These are phyloP conservation scores for Yamadazyma ubonensis DNA, from an alignment of 805 yeast genomes.

Conservation along the genomic window DNA sequence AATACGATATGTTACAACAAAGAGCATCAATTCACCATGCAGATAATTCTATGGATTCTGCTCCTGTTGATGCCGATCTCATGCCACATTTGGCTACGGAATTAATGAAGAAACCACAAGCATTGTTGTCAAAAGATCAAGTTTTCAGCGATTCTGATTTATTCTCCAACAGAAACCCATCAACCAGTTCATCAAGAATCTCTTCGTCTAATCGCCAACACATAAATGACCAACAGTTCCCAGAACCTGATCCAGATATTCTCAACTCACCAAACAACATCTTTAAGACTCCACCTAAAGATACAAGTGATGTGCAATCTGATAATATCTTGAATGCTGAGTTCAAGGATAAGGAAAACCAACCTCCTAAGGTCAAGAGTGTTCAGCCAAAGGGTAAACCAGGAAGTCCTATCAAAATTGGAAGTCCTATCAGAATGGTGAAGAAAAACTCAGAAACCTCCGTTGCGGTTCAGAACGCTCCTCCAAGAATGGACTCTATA, in stretches of 20 bases:
- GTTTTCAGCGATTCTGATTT: constrained; percentile 26
- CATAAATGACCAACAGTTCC: constrained; percentile 20
- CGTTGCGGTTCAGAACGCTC: neutral
- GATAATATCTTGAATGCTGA: constrained; percentile 4
- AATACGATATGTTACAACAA: constrained; percentile 30
- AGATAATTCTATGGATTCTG: constrained; percentile 18
- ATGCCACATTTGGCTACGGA: constrained; percentile 42
- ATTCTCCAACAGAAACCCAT: constrained; percentile 5
- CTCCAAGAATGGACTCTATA: constrained; percentile 18
- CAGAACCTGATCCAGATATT: constrained; percentile 35
- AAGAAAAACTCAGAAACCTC: constrained; percentile 15
- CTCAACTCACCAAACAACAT: constrained; percentile 21
- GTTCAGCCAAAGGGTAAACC: constrained; percentile 10
- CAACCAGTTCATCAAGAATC: constrained; percentile 5
- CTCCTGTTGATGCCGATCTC: constrained; percentile 8
- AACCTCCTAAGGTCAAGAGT: constrained; percentile 2
- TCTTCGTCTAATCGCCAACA: constrained; percentile 16
- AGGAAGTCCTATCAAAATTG: constrained; percentile 35
- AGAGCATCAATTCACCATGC: constrained; percentile 34
- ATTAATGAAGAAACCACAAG: constrained; percentile 28
- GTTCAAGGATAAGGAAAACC: constrained; percentile 6
- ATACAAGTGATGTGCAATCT: neutral
- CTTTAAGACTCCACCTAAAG: constrained; percentile 30
- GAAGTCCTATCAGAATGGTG: constrained; percentile 37
- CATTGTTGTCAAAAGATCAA: constrained; percentile 29